phyloP scores from a whole-genome alignment of 345 rosid genomes.

The Stellera chamaejasme region DNA sequence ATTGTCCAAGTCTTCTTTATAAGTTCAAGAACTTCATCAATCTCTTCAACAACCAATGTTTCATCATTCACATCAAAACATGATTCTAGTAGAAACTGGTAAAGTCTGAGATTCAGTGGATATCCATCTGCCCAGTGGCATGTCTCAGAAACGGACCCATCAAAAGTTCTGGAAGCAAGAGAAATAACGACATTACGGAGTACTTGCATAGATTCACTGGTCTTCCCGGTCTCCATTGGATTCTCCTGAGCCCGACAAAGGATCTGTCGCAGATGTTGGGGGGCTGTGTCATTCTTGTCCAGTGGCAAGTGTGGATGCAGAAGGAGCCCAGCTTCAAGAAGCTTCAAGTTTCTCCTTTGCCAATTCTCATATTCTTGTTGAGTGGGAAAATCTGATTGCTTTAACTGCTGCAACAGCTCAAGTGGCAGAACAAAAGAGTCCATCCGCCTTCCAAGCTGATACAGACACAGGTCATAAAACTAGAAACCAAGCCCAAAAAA shows the following conservation, averaged over 20 bases:
- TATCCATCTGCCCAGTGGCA: conserved; percentile 97
- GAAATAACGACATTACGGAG: conserved; percentile 61
- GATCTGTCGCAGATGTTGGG: conserved; percentile 50
- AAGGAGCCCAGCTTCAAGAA: conserved; percentile 87
- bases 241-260: conserved; percentile 47
- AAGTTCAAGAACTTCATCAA: conserved; percentile 84
- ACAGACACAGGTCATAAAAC: conserved; percentile 11
- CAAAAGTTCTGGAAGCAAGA: conserved; percentile 56
- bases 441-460: conserved; percentile 78
- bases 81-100: conserved; percentile 67
- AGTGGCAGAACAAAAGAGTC: conserved; percentile 81
- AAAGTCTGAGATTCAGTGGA: conserved; percentile 68
- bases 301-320: conserved; percentile 61
- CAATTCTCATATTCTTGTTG: conserved; percentile 67
- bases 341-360: conserved; percentile 76
- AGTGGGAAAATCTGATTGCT: conserved; percentile 61
- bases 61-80: conserved; percentile 79
- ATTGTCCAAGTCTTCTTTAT: conserved; percentile 87
- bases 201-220: conserved; percentile 54
- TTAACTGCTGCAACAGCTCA: conserved; percentile 84
- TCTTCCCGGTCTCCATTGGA: conserved; percentile 65
- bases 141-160: conserved; percentile 50
- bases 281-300: conserved; percentile 35
- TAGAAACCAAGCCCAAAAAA: not conserved
- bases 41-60: conserved; percentile 63